These are phyloP conservation scores for Delonix regia DNA, from an alignment of 306 rosid genomes.

Conservation along the genomic window DNA sequence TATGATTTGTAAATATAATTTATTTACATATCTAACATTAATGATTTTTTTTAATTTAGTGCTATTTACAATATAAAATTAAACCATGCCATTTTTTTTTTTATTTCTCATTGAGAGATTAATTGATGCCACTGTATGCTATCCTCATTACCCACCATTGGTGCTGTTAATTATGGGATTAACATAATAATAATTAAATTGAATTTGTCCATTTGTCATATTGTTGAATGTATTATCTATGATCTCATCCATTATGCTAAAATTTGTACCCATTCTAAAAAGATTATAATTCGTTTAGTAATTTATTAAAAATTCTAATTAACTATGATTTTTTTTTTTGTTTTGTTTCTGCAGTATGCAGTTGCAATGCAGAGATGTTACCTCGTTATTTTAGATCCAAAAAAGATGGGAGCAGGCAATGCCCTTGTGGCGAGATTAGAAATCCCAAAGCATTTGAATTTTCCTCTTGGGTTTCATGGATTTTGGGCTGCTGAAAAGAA, in stretches of 20 bases:
- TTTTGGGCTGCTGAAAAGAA: constrained; percentile 64
- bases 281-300: not conserved
- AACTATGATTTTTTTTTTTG: not conserved
- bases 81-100: too few relatives aligned
- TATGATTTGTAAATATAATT: too few relatives aligned
- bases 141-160: too few relatives aligned
- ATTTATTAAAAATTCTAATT: not conserved
- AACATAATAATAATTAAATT: too few relatives aligned
- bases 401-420: constrained; percentile 61
- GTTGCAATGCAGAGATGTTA: constrained; percentile 78
- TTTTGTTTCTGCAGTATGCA: constrained; percentile 68
- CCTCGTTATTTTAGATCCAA: constrained; percentile 65
- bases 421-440: constrained; percentile 78
- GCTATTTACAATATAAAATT: too few relatives aligned
- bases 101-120: too few relatives aligned
- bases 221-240: too few relatives aligned
- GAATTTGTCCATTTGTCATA: too few relatives aligned
- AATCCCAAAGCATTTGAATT: constrained; percentile 78
- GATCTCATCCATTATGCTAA: not conserved
- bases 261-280: not conserved
- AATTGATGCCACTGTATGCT: too few relatives aligned
- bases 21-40: too few relatives aligned
- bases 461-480: constrained; percentile 89
- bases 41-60: too few relatives aligned
- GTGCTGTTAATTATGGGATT: too few relatives aligned